Evolutionary conservation across 768 basidiomycete species (phyloP), one percentile per base, ranked within the genome.

Genomic region (Xerocomus potaroensis): DNA sequence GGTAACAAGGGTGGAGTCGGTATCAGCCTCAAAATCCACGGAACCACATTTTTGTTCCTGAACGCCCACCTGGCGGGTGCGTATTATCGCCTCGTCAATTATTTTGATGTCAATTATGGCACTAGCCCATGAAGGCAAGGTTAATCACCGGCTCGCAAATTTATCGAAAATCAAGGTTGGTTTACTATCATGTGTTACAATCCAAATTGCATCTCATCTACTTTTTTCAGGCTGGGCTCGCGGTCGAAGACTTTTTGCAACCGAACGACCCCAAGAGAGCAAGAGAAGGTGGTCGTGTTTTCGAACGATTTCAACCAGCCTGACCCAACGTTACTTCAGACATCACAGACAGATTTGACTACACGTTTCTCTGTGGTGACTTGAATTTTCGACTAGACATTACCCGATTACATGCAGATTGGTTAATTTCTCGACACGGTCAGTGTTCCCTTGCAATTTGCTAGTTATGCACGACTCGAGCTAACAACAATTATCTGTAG

Each of bases 1-100:
- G 94, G 94, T 5, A 97, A 97, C 62, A 97, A 97, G 62, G 81
- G 94, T 1, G 90, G 87, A 14, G 89, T 94, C 21, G 93, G 90
- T n/a, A 84, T 96, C 51, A 88, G 86, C 49, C 66, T 95, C 35
- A 84, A 91, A 54, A 71, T 97, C 16, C 82, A 80, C 38, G 85
- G 83, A n/a, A 83, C 80, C 19, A 86, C 90, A 0, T 74, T 96
- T 36, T 72, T 97, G 11, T 95, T 97, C 64, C 68, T 96, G 57
- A 96, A 95, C 56, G 87, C 90, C 0, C 94, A 97, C 65, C 72
- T 96, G 21, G 89, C 94, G 16, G 92, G 90, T 80, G 50, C 31
- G 71, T 49, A 16, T 12, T 44, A 30, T 16, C 22, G 6, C 11
- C 10, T 34, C 5, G 11, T 4, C 2, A 1, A 19, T 29, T 29